A percentile compares a stretch with the other conserved stretches of the same genome.
These are phyloP conservation scores for Mycena latifolia DNA, from an alignment of 768 basidiomycete species.

Conservation along the genomic window DNA sequence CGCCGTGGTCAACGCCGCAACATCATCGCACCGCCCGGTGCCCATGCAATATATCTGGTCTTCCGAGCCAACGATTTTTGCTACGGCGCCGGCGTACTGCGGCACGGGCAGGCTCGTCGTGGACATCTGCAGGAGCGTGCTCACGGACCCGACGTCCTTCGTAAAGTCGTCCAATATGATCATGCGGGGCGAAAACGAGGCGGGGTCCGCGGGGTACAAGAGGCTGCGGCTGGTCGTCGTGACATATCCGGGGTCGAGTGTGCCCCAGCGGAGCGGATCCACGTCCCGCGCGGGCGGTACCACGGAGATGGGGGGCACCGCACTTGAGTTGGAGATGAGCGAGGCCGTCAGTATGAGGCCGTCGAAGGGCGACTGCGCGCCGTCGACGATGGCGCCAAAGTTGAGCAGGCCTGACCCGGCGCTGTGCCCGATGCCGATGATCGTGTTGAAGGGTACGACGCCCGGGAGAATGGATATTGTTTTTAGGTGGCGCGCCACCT, in stretches of 20 bases:
- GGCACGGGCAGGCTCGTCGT: not conserved
- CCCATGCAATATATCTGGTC: constrained; percentile 1
- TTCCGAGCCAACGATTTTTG: constrained; percentile 9
- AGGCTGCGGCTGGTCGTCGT: not conserved
- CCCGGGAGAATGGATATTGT: too few species aligned
- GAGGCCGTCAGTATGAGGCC: too few species aligned
- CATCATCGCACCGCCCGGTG: too few species aligned
- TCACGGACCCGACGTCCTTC: too few species aligned
- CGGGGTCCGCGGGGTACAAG: constrained; percentile 6
- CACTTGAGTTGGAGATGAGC: not conserved
- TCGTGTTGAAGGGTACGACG: too few species aligned
- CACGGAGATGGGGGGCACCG: not conserved
- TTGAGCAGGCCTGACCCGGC: too few species aligned
- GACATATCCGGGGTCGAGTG: constrained; percentile 13
- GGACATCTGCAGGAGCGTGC: not conserved
- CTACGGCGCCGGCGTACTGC: not conserved
- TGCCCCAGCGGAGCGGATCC: not conserved
- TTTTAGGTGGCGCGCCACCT: too few species aligned
- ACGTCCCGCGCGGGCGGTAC: not conserved
- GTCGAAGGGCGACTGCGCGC: too few species aligned
- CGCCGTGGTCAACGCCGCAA: constrained; percentile 4
- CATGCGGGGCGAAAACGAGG: too few species aligned
- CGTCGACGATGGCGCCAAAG: too few species aligned
- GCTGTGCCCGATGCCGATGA: too few species aligned
- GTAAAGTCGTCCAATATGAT: too few species aligned